phyloP scores from a whole-genome alignment of 179 eudicot genomes.

The Silene noctiflora region DNA sequence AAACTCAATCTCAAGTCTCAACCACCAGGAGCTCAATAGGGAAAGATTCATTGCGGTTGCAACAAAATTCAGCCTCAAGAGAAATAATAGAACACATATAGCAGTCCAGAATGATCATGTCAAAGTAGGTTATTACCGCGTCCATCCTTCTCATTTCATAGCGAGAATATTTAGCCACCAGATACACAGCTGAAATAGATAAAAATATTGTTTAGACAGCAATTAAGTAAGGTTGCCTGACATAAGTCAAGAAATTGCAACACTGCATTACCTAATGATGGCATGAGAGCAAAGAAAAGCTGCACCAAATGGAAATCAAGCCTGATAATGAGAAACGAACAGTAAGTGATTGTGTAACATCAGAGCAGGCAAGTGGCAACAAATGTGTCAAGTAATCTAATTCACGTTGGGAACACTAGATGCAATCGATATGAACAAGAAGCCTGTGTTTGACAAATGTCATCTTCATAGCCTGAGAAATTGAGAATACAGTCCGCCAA shows the following conservation, averaged over 20 bases:
- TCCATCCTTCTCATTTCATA: conserved; percentile 74
- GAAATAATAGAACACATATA: conserved; percentile 9
- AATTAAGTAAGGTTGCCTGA: background rate
- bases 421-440: background rate
- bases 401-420: background rate
- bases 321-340: conserved; percentile 42
- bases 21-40: background rate
- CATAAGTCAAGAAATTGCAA: conserved; percentile 13
- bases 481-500: background rate
- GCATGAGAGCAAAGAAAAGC: conserved; percentile 78
- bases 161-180: conserved; percentile 86
- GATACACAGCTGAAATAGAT: conserved; percentile 75
- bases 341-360: conserved; percentile 22
- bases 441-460: background rate
- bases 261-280: conserved; percentile 64
- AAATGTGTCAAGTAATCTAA: background rate
- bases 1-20: background rate
- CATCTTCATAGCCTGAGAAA: background rate
- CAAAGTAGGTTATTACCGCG: conserved; percentile 48
- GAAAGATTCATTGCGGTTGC: background rate
- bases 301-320: conserved; percentile 90
- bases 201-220: conserved; percentile 29
- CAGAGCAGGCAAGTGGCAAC: conserved; percentile 8
- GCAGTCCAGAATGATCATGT: background rate
- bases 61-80: background rate